phyloP scores from a whole-genome alignment of 179 eudicot genomes.

The Spergularia azorica region DNA sequence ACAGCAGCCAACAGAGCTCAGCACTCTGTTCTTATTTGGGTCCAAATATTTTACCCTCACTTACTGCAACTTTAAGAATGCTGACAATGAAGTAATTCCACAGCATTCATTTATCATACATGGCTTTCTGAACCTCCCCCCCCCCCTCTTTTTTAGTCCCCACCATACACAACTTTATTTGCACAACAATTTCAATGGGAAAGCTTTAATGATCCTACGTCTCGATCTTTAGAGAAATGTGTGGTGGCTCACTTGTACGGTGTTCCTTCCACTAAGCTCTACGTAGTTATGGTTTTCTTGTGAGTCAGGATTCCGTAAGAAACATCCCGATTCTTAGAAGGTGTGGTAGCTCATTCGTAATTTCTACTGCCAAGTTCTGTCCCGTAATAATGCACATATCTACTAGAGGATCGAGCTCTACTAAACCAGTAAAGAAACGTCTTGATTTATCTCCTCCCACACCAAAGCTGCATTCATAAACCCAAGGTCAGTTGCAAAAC shows the following conservation, averaged over 20 bases:
- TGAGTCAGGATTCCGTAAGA: no score
- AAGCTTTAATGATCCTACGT: no score
- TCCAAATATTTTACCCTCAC: neutral
- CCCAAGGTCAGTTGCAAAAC: constrained; percentile 21
- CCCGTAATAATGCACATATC: no score
- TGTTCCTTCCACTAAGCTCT: no score
- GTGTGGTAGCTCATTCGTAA: no score
- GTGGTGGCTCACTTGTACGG: no score
- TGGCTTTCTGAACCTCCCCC: constrained; percentile 29
- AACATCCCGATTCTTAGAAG: no score
- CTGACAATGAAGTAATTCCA: constrained; percentile 27
- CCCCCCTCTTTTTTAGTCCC: constrained; percentile 15
- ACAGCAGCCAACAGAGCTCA: constrained; percentile 12
- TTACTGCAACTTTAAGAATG: neutral
- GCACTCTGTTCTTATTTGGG: neutral
- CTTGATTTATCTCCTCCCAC: neutral
- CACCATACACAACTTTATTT: constrained; percentile 7
- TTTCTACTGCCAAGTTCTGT: no score
- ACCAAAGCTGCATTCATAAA: neutral
- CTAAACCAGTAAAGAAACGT: no score
- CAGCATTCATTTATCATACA: constrained; percentile 22
- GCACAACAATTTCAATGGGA: neutral
- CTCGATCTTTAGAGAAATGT: no score
- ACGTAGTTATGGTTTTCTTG: no score
- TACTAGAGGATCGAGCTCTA: no score